Conservation (phyloP, 2,329 filamentous ascomycete species). For the Metarhizium guizhouense region DNA sequence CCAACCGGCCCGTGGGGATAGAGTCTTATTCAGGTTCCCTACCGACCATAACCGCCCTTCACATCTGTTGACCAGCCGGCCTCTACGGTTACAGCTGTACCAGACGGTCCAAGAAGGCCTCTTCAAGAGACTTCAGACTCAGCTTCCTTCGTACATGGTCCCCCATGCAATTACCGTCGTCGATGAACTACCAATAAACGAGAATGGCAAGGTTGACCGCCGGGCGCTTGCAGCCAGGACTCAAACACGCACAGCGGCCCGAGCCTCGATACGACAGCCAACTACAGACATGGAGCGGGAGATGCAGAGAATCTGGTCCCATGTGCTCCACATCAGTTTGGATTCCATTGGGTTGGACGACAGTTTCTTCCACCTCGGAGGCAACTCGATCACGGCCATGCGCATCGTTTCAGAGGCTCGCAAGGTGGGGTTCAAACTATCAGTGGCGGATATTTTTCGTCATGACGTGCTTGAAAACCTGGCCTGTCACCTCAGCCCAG, state of each 20-base stretch:
- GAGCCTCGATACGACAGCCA: too few species aligned
- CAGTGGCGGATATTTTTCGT: too few species aligned
- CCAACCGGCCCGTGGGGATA: background rate
- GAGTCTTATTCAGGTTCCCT: conserved; percentile 9
- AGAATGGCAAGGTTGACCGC: conserved; percentile 12
- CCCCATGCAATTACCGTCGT: conserved; percentile 6
- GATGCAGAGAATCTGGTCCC: background rate
- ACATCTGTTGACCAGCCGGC: conserved; percentile 5
- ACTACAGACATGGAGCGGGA: background rate
- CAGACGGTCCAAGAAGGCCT: conserved; percentile 5
- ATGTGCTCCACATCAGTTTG: background rate
- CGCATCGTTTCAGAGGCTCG: too few species aligned
- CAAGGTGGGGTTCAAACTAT: too few species aligned
- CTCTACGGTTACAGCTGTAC: conserved; percentile 1
- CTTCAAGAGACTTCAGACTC: too few species aligned
- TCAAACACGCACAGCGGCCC: background rate
- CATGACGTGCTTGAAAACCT: too few species aligned
- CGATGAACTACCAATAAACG: conserved; percentile 9
- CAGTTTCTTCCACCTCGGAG: background rate
- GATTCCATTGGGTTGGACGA: background rate
- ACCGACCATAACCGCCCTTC: background rate
- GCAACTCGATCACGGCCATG: background rate
- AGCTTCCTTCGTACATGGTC: conserved; percentile 7
- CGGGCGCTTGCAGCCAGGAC: background rate
- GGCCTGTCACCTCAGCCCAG: too few species aligned